These are phyloP conservation scores for Solanum hybrid DNA, from an alignment of 305 asterid species.

Conservation along the genomic window DNA sequence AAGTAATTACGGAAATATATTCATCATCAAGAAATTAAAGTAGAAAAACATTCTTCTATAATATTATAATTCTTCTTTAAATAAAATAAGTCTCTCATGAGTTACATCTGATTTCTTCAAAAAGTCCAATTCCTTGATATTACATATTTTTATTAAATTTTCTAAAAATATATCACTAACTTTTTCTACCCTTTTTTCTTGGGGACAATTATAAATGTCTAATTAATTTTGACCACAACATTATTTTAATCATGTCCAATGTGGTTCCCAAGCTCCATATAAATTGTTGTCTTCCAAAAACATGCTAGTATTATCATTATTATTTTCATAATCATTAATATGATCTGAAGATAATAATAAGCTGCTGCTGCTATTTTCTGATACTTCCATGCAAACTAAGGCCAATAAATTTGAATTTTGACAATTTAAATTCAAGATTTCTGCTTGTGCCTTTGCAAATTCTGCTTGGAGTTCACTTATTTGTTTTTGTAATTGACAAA, in stretches of 20 bases:
- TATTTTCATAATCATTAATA: not conserved
- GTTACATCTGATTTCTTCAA: not conserved
- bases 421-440: slow-evolving; percentile 2
- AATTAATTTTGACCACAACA: not conserved
- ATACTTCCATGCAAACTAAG: slow-evolving; percentile 10
- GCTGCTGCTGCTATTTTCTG: not conserved
- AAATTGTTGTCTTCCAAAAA: slow-evolving; percentile 41
- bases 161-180: not conserved
- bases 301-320: slow-evolving; percentile 2
- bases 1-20: not conserved
- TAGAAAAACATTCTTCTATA: not conserved
- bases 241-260: slow-evolving; percentile 38
- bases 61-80: not conserved
- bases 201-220: not conserved
- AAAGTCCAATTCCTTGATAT: not conserved
- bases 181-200: not conserved
- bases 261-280: slow-evolving; percentile 66
- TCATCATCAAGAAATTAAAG: not conserved
- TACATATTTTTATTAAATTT: not conserved
- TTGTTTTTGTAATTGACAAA: slow-evolving; percentile 8
- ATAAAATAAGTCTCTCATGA: not conserved
- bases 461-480: slow-evolving; percentile 7
- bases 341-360: not conserved
- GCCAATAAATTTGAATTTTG: slow-evolving; percentile 3
- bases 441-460: slow-evolving; percentile 6